Conservation (phyloP, 768 basidiomycete genomes). For the Leccinum variicolor region DNA sequence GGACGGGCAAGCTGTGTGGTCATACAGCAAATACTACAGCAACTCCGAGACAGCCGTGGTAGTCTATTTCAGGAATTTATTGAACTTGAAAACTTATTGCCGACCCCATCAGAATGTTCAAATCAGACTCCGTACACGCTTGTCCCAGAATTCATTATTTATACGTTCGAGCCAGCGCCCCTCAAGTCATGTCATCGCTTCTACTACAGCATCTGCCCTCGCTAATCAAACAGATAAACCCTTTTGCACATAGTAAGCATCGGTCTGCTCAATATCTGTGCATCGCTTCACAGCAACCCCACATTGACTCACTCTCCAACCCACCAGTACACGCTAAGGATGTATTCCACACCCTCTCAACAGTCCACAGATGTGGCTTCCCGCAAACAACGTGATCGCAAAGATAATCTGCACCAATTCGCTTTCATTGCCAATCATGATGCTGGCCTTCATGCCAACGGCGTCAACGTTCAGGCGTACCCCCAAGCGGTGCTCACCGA, state of each 20-base stretch:
- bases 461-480: slow-evolving; percentile 23
- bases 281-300: background rate
- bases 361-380: slow-evolving; percentile 9
- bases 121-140: too few relatives aligned
- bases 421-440: background rate
- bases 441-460: background rate
- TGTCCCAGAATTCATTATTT: background rate
- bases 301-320: background rate
- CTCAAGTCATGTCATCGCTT: background rate
- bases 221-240: background rate
- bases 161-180: background rate
- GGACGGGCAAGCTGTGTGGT: slow-evolving; percentile 47
- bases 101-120: too few relatives aligned
- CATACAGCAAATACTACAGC: slow-evolving; percentile 25
- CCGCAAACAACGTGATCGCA: slow-evolving; percentile 26
- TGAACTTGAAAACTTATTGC: too few relatives aligned
- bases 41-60: too few relatives aligned
- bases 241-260: slow-evolving; percentile 3
- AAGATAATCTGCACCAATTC: slow-evolving; percentile 12
- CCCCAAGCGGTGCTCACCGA: slow-evolving; percentile 26
- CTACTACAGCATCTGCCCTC: slow-evolving; percentile 13
- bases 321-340: slow-evolving; percentile 1
- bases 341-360: slow-evolving; percentile 4
- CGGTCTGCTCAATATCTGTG: background rate
- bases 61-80: background rate